Conservation (phyloP, 805 yeast genomes). For the Yamadazyma scolyti region DNA sequence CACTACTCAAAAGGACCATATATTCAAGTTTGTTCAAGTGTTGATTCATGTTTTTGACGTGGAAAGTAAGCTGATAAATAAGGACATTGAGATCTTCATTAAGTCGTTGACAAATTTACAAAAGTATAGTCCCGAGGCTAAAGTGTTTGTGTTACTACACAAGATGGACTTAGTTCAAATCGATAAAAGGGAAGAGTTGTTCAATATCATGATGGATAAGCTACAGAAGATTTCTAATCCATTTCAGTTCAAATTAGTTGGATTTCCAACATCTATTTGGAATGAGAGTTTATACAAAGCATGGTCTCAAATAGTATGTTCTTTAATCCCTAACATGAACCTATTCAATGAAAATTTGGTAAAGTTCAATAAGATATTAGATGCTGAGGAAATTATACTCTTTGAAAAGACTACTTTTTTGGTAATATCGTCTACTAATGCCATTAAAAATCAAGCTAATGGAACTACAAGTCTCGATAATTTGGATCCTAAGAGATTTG, state of each 20-base stretch:
- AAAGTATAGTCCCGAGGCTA: constrained; percentile 85
- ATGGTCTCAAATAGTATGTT: constrained; percentile 95
- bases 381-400: constrained; percentile 85
- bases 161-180: constrained; percentile 94
- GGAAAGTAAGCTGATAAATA: constrained; percentile 84
- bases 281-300: constrained; percentile 94
- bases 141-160: constrained; percentile 86
- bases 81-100: constrained; percentile 89
- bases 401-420: constrained; percentile 93
- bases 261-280: constrained; percentile 96
- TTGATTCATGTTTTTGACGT: constrained; percentile 95
- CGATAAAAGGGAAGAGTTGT: constrained; percentile 80
- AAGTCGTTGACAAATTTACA: constrained; percentile 77
- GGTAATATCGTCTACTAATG: constrained; percentile 62
- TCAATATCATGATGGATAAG: constrained; percentile 78
- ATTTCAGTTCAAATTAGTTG: constrained; percentile 60
- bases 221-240: constrained; percentile 72
- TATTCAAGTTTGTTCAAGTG: constrained; percentile 93
- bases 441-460: constrained; percentile 27
- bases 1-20: constrained; percentile 83
- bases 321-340: constrained; percentile 88
- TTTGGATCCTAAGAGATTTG: constrained; percentile 89
- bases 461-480: constrained; percentile 10
- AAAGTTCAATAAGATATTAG: constrained; percentile 66
- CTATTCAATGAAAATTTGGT: constrained; percentile 71